Evolutionary conservation across 768 basidiomycete species (phyloP).

Genomic region (Sarcodon sp.): DNA sequence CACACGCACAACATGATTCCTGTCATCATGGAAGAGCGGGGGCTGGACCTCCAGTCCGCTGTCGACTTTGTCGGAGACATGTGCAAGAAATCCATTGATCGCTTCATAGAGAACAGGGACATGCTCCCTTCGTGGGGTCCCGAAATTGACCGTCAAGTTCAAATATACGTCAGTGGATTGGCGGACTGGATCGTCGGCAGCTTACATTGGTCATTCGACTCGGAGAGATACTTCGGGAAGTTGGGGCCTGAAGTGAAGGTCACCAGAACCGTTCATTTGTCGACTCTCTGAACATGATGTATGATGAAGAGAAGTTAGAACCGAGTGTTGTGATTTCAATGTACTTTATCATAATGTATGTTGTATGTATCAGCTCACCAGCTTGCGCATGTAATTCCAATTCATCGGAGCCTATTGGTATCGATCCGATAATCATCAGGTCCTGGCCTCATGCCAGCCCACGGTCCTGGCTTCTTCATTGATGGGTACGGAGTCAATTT

Average conservation of each 20-base stretch:
- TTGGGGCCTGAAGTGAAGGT: conserved; percentile 40
- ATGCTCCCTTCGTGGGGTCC: conserved; percentile 61
- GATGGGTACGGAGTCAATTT: too few species aligned
- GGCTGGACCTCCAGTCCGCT: conserved; percentile 61
- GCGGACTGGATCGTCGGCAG: conserved; percentile 74
- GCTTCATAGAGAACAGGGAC: conserved; percentile 35
- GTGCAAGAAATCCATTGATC: conserved; percentile 62
- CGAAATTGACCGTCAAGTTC: conserved; percentile 49
- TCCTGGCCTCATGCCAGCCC: too few species aligned
- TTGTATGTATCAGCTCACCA: too few species aligned
- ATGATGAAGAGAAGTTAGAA: too few species aligned
- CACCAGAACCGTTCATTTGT: conserved; percentile 20
- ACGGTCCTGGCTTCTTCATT: too few species aligned
- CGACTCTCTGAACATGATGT: too few species aligned
- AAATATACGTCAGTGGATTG: conserved; percentile 52
- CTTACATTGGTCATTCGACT: conserved; percentile 67
- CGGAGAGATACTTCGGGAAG: conserved; percentile 62
- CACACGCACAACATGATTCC: conserved; percentile 80
- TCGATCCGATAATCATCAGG: too few species aligned
- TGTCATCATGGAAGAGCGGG: conserved; percentile 63
- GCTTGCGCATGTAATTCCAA: too few species aligned
- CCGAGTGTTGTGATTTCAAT: too few species aligned
- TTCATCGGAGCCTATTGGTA: too few species aligned
- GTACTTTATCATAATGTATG: too few species aligned
- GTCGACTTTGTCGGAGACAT: conserved; percentile 66